Evolutionary conservation across 2,329 filamentous ascomycete genomes (phyloP).

Genomic region (Alternaria sp.): DNA sequence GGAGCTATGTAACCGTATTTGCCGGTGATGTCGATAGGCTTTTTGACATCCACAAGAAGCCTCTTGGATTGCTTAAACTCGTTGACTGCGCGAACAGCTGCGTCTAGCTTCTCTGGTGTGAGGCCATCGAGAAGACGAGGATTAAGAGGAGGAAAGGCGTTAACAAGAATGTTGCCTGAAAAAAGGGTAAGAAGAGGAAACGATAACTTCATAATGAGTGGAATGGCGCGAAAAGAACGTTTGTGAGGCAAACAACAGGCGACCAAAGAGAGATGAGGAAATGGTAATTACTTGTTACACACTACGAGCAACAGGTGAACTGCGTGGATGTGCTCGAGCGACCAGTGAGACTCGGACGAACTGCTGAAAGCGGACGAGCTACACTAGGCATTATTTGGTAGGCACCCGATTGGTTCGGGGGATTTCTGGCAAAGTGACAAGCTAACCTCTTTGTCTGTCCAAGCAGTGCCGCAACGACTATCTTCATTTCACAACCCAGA

Average conservation of each 20-base stretch:
- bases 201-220: slow-evolving; percentile 29
- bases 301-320: neutral
- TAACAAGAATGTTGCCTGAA: slow-evolving; percentile 10
- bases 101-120: slow-evolving; percentile 22
- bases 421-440: neutral
- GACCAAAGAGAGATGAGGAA: slow-evolving; percentile 7
- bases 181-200: slow-evolving; percentile 22
- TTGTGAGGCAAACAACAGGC: neutral
- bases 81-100: slow-evolving; percentile 23
- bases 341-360: slow-evolving; percentile 7
- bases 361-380: neutral
- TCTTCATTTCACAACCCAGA: slow-evolving; percentile 7
- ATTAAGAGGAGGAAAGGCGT: slow-evolving; percentile 28
- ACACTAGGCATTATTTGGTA: neutral
- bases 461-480: slow-evolving; percentile 5
- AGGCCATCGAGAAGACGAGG: slow-evolving; percentile 15
- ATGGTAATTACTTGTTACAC: neutral
- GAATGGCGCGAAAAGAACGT: neutral
- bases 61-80: slow-evolving; percentile 25
- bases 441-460: neutral
- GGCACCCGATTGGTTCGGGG: neutral
- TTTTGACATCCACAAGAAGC: slow-evolving; percentile 31
- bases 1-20: slow-evolving; percentile 48
- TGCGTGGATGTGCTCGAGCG: neutral
- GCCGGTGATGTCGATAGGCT: slow-evolving; percentile 38